phyloP scores from a whole-genome alignment of 2,329 filamentous ascomycete genomes.

The Pseudofabraea citricarpa region DNA sequence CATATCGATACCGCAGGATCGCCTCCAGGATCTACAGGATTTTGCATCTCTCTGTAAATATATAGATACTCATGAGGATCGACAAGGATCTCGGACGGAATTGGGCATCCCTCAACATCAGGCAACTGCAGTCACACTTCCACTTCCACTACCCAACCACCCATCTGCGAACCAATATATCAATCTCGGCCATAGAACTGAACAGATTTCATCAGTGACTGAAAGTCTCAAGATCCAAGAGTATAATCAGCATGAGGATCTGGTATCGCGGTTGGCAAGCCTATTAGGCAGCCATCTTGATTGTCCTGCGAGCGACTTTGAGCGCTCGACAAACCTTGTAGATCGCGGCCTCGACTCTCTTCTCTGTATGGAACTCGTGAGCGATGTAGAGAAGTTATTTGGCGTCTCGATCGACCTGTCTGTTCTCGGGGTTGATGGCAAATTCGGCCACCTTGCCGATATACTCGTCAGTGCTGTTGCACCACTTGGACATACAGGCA shows the following conservation, averaged over 20 bases:
- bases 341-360: neutral
- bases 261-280: too few species aligned
- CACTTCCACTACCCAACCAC: too few species aligned
- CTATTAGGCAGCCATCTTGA: neutral
- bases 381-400: neutral
- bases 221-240: neutral
- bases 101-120: neutral
- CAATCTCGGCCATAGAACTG: neutral
- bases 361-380: neutral
- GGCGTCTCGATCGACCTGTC: neutral
- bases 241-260: too few species aligned
- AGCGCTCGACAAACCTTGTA: neutral
- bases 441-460: neutral
- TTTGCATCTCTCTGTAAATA: neutral
- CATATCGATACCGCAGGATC: constrained; percentile 2
- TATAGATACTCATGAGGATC: neutral
- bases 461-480: neutral
- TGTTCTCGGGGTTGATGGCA: neutral
- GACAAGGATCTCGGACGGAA: neutral
- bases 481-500: neutral
- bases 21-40: neutral
- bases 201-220: too few species aligned
- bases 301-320: neutral
- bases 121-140: neutral
- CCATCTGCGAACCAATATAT: too few species aligned